Evolutionary conservation across 1,284 basidiomycete species (phyloP).

Genomic region (Retiboletus fuscus): DNA sequence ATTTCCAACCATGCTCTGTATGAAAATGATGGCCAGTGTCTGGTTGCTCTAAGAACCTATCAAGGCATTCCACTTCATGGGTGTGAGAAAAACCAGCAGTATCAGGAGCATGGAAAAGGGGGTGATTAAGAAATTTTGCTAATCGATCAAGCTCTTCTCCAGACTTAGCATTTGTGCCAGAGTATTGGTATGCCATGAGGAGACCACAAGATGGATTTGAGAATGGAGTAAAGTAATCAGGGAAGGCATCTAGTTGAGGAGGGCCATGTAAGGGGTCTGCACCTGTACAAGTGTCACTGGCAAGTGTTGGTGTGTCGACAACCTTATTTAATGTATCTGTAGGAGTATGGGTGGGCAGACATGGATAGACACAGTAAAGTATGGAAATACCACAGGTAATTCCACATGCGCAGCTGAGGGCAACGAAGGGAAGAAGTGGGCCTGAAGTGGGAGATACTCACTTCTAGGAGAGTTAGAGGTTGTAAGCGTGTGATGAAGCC

Average conservation of each 20-base stretch:
- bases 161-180: not conserved
- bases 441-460: no score
- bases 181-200: not conserved
- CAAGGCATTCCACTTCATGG: not conserved
- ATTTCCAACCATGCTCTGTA: not conserved
- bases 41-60: not conserved
- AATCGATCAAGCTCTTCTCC: not conserved
- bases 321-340: no score
- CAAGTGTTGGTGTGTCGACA: no score
- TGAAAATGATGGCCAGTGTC: not conserved
- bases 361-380: no score
- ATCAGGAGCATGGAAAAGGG: not conserved
- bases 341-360: no score
- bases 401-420: no score
- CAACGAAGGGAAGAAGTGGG: no score
- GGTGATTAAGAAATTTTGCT: not conserved
- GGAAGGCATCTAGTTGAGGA: not conserved
- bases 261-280: not conserved
- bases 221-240: not conserved
- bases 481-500: no score
- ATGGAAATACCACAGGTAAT: no score
- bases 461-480: no score
- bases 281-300: no score
- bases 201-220: not conserved
- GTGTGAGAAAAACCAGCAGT: not conserved